Conservation (phyloP, 2,329 filamentous ascomycete genomes). For the Colletotrichum incanum region DNA sequence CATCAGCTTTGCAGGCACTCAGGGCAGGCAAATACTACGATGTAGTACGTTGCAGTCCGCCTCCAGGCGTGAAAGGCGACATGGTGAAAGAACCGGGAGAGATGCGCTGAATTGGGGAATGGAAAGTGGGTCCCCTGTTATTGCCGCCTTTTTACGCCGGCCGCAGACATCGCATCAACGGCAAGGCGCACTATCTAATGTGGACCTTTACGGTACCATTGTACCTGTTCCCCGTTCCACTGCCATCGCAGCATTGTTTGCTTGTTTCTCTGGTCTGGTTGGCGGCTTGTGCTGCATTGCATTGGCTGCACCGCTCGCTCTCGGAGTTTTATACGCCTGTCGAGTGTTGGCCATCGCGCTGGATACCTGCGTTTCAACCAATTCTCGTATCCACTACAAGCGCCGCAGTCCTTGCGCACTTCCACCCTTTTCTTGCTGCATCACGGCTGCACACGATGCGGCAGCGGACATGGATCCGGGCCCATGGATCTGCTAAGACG, state of each 20-base stretch:
- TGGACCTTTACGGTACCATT: slow-evolving; percentile 3
- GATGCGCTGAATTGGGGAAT: not conserved
- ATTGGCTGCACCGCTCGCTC: slow-evolving; percentile 6
- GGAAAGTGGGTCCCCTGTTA: slow-evolving; percentile 4
- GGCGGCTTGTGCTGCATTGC: not conserved
- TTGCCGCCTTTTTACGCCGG: slow-evolving; percentile 30
- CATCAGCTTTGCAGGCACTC: not conserved
- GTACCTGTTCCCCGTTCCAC: not conserved
- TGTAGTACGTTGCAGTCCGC: too few relatives aligned
- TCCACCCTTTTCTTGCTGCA: not conserved
- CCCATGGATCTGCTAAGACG: slow-evolving; percentile 1
- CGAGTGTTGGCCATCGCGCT: not conserved
- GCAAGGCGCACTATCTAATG: slow-evolving; percentile 7
- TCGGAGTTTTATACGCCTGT: slow-evolving; percentile 24
- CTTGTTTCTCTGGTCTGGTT: slow-evolving; percentile 5
- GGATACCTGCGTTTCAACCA: slow-evolving; percentile 5
- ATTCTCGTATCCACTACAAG: not conserved
- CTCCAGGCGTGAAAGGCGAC: too few relatives aligned
- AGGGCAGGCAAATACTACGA: not conserved
- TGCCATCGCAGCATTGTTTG: slow-evolving; percentile 13
- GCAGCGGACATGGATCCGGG: not conserved
- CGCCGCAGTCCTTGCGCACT: too few relatives aligned
- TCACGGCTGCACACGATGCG: not conserved
- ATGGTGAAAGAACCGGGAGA: too few relatives aligned
- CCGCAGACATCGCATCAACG: slow-evolving; percentile 25